A percentile compares a stretch with the other conserved stretches of the same genome.
Evolutionary conservation across 140 eudicot genomes (phyloP).

Genomic region (Senecio squalidus): DNA sequence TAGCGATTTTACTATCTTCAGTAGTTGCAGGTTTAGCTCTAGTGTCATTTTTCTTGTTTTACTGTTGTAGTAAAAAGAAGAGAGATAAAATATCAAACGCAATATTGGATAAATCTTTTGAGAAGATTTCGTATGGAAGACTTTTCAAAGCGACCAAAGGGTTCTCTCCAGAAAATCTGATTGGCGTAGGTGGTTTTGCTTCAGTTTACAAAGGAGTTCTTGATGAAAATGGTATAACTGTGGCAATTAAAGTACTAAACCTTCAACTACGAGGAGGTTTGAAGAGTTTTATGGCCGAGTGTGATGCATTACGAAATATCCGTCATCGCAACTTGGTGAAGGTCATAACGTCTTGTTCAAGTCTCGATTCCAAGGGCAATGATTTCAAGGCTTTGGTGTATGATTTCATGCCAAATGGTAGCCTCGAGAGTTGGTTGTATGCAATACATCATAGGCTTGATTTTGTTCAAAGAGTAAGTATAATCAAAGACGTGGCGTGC

Average conservation of each 20-base stretch:
- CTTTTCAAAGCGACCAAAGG: slow-evolving; percentile 32
- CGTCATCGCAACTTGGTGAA: slow-evolving; percentile 38
- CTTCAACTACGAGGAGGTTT: slow-evolving; percentile 23
- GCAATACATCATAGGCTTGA: not conserved
- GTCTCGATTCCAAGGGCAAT: slow-evolving; percentile 34
- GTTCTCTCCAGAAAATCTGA: slow-evolving; percentile 29
- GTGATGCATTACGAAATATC: slow-evolving; percentile 29
- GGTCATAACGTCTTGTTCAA: slow-evolving; percentile 13
- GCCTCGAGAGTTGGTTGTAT: slow-evolving; percentile 31
- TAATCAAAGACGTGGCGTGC: slow-evolving; percentile 34
- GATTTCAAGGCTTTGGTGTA: slow-evolving; percentile 47
- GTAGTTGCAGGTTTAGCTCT: slow-evolving; percentile 6
- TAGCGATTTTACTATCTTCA: slow-evolving; percentile 12
- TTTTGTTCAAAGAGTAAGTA: slow-evolving; percentile 27
- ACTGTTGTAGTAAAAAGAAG: not conserved
- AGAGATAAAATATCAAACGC: slow-evolving; percentile 2
- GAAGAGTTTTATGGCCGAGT: slow-evolving; percentile 37
- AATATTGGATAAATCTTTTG: not conserved
- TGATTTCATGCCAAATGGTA: slow-evolving; percentile 38
- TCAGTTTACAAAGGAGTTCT: slow-evolving; percentile 35
- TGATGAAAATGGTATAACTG: slow-evolving; percentile 13
- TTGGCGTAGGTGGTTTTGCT: slow-evolving; percentile 36
- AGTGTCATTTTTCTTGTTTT: not conserved
- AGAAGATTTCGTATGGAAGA: slow-evolving; percentile 32
- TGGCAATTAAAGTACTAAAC: slow-evolving; percentile 39